Evolutionary conservation across 257 asterid genomes (phyloP).

Genomic region (Fraxinus americana): DNA sequence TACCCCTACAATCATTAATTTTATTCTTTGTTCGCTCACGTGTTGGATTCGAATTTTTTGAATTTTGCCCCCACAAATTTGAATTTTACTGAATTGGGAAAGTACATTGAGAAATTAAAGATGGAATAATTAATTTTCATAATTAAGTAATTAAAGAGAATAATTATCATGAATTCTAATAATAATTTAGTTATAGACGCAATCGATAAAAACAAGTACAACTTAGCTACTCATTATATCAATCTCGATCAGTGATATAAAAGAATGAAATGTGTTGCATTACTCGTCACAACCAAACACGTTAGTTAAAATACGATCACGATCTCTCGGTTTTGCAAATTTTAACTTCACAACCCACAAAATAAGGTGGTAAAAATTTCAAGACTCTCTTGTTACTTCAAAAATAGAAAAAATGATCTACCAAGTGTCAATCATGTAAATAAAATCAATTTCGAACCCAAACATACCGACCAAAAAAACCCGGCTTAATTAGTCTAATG

Average conservation of each 20-base stretch:
- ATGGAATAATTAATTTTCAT: not conserved
- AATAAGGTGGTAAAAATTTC: no score
- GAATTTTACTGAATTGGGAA: not conserved
- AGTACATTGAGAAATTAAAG: not conserved
- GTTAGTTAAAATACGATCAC: no score
- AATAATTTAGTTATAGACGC: not conserved
- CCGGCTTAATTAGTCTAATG: constrained; percentile 7
- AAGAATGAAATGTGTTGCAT: no score
- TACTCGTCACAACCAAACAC: no score
- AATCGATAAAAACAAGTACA: no score
- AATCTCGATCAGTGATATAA: no score
- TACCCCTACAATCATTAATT: not conserved
- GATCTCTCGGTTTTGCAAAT: not conserved
- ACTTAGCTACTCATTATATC: no score
- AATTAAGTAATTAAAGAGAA: not conserved
- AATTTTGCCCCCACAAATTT: not conserved
- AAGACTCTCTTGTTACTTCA: no score
- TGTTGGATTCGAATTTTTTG: not conserved
- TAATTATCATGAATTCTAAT: not conserved
- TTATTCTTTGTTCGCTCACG: not conserved
- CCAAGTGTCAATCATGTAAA: constrained; percentile 4
- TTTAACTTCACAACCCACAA: no score
- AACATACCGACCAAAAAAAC: not conserved
- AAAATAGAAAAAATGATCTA: no score
- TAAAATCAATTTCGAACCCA: not conserved